Conservation (phyloP, 306 rosid genomes). For the Medicago lupulina region DNA sequence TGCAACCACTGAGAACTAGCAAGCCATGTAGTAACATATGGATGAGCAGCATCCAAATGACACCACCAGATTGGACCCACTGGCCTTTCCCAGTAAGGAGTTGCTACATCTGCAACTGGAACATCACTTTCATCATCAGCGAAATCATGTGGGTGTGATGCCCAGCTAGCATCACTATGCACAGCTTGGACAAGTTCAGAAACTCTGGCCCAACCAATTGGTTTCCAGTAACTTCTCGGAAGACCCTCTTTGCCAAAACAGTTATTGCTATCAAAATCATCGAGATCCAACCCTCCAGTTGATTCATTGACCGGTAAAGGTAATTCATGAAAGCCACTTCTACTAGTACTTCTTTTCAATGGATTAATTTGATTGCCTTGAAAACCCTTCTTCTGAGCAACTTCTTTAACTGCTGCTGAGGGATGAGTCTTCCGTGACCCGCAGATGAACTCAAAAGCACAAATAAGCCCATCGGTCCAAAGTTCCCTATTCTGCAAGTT, state of each 20-base stretch:
- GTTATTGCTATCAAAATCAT: slow-evolving; percentile 19
- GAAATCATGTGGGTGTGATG: slow-evolving; percentile 37
- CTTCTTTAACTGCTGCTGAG: slow-evolving; percentile 33
- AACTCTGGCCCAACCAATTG: slow-evolving; percentile 69
- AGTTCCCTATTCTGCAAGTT: slow-evolving; percentile 42
- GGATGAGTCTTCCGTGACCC: slow-evolving; percentile 36
- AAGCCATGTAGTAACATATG: slow-evolving; percentile 67
- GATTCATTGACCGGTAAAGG: slow-evolving; percentile 1
- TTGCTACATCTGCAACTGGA: slow-evolving; percentile 69
- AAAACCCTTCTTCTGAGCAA: slow-evolving; percentile 41
- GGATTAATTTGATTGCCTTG: slow-evolving; percentile 10
- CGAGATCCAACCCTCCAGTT: slow-evolving; percentile 30
- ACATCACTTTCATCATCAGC: slow-evolving; percentile 49
- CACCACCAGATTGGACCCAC: slow-evolving; percentile 97
- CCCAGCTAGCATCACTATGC: slow-evolving; percentile 48
- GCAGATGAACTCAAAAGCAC: slow-evolving; percentile 65
- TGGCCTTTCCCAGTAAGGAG: slow-evolving; percentile 85
- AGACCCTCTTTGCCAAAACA: slow-evolving; percentile 35
- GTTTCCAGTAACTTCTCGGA: slow-evolving; percentile 62
- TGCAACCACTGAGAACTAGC: slow-evolving; percentile 79
- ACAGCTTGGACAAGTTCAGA: slow-evolving; percentile 60
- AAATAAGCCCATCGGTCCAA: slow-evolving; percentile 70
- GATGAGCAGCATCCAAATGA: slow-evolving; percentile 80
- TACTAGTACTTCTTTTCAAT: slow-evolving; percentile 12
- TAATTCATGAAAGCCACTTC: slow-evolving; percentile 34